Evolutionary conservation across 371 early-diverging fungal species (phyloP), one percentile per base, ranked within the genome.

Genomic region (Mortierella sp.): DNA sequence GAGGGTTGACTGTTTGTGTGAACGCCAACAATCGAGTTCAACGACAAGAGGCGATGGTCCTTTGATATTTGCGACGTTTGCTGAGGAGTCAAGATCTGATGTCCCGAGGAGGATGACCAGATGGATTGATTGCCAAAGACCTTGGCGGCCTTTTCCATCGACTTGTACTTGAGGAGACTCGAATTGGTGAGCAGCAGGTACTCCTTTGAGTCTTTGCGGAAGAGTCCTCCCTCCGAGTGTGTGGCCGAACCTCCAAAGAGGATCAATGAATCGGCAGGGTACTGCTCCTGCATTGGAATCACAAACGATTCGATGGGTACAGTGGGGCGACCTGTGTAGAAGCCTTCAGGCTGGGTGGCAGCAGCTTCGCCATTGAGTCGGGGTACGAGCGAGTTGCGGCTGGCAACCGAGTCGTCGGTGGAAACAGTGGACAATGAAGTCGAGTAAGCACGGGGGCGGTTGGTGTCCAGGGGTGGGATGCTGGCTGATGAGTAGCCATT

Each of bases 61-160:
- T 74, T 74, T 7, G 68, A 41, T 22, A 74, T 74, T 46, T 52
- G 16, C 13, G 55, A 46, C 0, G 76, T 74, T 34, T 74, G 76
- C 29, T 67, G 63, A 19, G 76, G 76, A 0, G 76, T 74, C 25
- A 74, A 31, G 40, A 74, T 58, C 54, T 74, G 76, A 43, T 74
- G 76, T 24, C 76, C 76, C 13, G 76, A 74, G 8, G 76, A 49
- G 0, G 76, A 74, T 0, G 76, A 67, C 76, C 76, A 74, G 0
- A 74, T 57, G 5, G 76, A 74, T 45, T 74, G 76, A 41, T 74
- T 74, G 12, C 76, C 76, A 68, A 74, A 74, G 47, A 74, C 64
- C 45, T 74, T 74, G 57, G 68, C 44, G 2, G 76, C 76, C 60
- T 74, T 74, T 28, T 74, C 76, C 76, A 74, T 74, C n/a, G 68